Percentiles rank a stretch among this genome's conserved stretches.
Conservation (phyloP, 495 filamentous ascomycete genomes). For the Penicillium nucicola region DNA sequence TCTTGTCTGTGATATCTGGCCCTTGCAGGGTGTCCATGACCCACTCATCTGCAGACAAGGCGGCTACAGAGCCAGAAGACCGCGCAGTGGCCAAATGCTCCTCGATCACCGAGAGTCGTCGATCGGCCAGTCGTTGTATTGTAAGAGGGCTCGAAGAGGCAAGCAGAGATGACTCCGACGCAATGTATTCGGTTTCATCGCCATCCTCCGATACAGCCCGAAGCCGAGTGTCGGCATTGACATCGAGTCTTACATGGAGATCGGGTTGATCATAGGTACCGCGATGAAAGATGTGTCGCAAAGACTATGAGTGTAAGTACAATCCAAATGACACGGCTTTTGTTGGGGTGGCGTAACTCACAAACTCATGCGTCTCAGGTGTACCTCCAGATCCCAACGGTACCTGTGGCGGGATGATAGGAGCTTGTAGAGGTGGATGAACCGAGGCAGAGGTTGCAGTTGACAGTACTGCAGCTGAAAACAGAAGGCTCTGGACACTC, state of each 20-base stretch:
- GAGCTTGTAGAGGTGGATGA: slow-evolving; percentile 15
- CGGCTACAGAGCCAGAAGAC: slow-evolving; percentile 55
- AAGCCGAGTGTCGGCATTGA: slow-evolving; percentile 59
- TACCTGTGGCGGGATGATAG: slow-evolving; percentile 33
- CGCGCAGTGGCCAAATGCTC: slow-evolving; percentile 67
- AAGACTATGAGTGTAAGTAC: slow-evolving; percentile 49
- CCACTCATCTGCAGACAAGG: slow-evolving; percentile 71
- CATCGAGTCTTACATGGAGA: slow-evolving; percentile 71
- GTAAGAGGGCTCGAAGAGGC: slow-evolving; percentile 58
- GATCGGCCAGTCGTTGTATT: slow-evolving; percentile 80
- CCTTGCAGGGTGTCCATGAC: slow-evolving; percentile 72
- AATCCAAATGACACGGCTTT: not conserved
- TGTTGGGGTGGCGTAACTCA: slow-evolving; percentile 19
- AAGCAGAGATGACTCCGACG: slow-evolving; percentile 33
- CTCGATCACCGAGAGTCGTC: slow-evolving; percentile 71
- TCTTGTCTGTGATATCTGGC: slow-evolving; percentile 83
- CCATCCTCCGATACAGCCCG: slow-evolving; percentile 66
- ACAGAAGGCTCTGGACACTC: slow-evolving; percentile 15
- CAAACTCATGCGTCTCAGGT: slow-evolving; percentile 34
- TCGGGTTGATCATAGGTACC: slow-evolving; percentile 70
- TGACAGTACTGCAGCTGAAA: slow-evolving; percentile 23
- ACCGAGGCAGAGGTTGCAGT: slow-evolving; percentile 24
- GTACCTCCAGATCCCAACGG: slow-evolving; percentile 20
- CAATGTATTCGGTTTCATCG: slow-evolving; percentile 34
- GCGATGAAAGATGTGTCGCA: slow-evolving; percentile 90